phyloP scores from a whole-genome alignment of 805 yeast genomes.

The Tetrapisispora phaffii region DNA sequence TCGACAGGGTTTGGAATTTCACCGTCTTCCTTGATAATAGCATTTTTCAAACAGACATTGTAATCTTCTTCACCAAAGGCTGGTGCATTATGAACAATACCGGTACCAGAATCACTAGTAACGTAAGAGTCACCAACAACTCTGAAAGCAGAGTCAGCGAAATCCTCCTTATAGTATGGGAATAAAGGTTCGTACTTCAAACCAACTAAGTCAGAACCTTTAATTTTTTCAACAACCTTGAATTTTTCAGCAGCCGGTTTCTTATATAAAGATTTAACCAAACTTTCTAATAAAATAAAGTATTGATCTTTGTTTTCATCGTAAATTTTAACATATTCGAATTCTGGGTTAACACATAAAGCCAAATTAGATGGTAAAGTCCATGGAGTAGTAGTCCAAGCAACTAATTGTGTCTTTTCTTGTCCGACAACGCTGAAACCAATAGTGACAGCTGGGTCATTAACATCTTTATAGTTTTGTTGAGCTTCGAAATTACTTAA shows the following conservation, averaged over 20 bases:
- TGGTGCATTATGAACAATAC: slow-evolving; percentile 97
- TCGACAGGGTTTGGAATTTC: slow-evolving; percentile 91
- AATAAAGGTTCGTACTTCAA: slow-evolving; percentile 74
- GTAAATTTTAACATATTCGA: slow-evolving; percentile 83
- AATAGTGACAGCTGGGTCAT: slow-evolving; percentile 91
- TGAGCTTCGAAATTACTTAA: slow-evolving; percentile 97
- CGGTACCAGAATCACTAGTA: slow-evolving; percentile 93
- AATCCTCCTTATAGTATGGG: slow-evolving; percentile 67
- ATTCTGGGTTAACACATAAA: slow-evolving; percentile 80
- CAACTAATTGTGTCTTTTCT: slow-evolving; percentile 75
- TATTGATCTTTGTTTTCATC: slow-evolving; percentile 79
- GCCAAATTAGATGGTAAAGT: slow-evolving; percentile 92
- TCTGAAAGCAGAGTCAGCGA: slow-evolving; percentile 67
- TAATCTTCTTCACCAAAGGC: slow-evolving; percentile 99
- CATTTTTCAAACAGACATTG: slow-evolving; percentile 64
- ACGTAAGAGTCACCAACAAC: slow-evolving; percentile 81
- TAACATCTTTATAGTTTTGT: slow-evolving; percentile 93
- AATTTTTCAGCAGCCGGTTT: slow-evolving; percentile 86
- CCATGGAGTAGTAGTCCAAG: slow-evolving; percentile 99
- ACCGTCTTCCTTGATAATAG: slow-evolving; percentile 59
- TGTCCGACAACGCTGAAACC: slow-evolving; percentile 77
- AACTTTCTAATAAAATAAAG: slow-evolving; percentile 75
- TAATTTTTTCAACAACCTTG: slow-evolving; percentile 68
- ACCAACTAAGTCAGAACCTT: slow-evolving; percentile 76
- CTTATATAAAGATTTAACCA: slow-evolving; percentile 79